A percentile compares a stretch with the other conserved stretches of the same genome.
Conservation (phyloP, 768 basidiomycete species). For the Pisolithus tinctorius region DNA sequence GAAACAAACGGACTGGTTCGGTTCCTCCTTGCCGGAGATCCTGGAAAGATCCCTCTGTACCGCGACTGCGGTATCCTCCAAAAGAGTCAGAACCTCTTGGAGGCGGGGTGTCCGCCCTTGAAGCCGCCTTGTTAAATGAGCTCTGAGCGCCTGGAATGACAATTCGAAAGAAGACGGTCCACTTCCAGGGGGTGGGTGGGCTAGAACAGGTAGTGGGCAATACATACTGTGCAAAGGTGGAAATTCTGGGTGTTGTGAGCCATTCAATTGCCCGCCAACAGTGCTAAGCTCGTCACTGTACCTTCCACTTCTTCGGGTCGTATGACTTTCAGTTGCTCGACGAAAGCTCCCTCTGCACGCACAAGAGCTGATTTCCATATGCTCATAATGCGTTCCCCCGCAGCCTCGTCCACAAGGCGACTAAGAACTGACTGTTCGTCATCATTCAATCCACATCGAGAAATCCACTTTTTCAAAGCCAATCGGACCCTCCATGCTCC, state of each 20-base stretch:
- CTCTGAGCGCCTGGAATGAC: conserved; percentile 57
- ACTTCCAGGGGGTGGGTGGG: conserved; percentile 33
- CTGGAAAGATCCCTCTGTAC: conserved; percentile 55
- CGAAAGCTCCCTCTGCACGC: conserved; percentile 40
- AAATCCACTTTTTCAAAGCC: conserved; percentile 43
- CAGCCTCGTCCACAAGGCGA: conserved; percentile 45
- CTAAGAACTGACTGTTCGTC: conserved; percentile 41
- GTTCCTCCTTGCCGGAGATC: conserved; percentile 35
- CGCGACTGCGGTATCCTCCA: conserved; percentile 54
- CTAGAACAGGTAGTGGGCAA: conserved; percentile 41
- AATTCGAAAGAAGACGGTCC: conserved; percentile 30
- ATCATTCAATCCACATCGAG: conserved; percentile 35
- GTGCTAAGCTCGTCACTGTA: conserved; percentile 5
- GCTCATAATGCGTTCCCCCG: conserved; percentile 42
- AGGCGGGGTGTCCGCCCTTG: conserved; percentile 56
- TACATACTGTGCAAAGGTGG: conserved; percentile 55
- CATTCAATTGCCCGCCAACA: background rate
- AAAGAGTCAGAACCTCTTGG: conserved; percentile 45
- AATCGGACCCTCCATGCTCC: conserved; percentile 69
- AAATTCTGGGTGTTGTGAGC: conserved; percentile 33
- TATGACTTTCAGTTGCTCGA: conserved; percentile 30
- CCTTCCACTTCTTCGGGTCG: conserved; percentile 11
- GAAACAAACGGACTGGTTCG: conserved; percentile 34
- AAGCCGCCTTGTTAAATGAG: conserved; percentile 56
- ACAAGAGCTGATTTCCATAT: conserved; percentile 54